Evolutionary conservation across 352 stramenopile species (phyloP), one percentile per base, ranked within the genome.

Genomic region (Nothophytophthora sp.): DNA sequence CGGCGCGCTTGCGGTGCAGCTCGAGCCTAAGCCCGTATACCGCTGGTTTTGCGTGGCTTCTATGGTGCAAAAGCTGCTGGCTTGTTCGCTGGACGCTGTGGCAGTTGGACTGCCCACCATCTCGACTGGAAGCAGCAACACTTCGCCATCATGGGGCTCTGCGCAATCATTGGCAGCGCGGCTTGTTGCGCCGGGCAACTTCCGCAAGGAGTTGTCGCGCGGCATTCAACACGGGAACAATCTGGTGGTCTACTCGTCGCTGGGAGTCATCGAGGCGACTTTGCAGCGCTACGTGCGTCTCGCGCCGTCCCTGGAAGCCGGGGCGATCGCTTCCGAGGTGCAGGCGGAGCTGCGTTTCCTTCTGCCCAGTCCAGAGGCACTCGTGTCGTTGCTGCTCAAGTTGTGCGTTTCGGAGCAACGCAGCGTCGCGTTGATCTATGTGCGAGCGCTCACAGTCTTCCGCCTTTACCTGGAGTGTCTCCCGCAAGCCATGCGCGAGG

Each of bases 1-100:
- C 15, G 43, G 73, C 19, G 68, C 67, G 6, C 30, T 91, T 29
- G 54, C 77, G 0, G 50, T 88, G 13, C 81, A 86, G 24, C 62
- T 96, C 12, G 82, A 96, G 46, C 86, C 86, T 1, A 85, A 84
- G 20, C 67, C 72, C 1, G 77, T 68, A 2, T 96, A 76, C 41
- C 77, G 82, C 30, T 96, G 86, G 86, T 96, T 93, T 50, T 81
- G 64, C 18, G 67, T 88, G 5, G 71, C 72, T 0, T 90, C 80
- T 8, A 63, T 94, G 22, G 56, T 94, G 22, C 76, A 92, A 38
- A 83, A 79, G 28, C 40, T 92, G 28, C 58, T 96, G 10, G 64
- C 68, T 2, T 79, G 61, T 18, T 67, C 82, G 3, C 45, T 94
- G 9, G 60, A 81, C 39, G 61, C 66, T 0, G 44, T 67, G n/a